Percentiles rank a stretch among this genome's conserved stretches.
Conservation (phyloP, 805 yeast species). For the Saturnispora diversa region DNA sequence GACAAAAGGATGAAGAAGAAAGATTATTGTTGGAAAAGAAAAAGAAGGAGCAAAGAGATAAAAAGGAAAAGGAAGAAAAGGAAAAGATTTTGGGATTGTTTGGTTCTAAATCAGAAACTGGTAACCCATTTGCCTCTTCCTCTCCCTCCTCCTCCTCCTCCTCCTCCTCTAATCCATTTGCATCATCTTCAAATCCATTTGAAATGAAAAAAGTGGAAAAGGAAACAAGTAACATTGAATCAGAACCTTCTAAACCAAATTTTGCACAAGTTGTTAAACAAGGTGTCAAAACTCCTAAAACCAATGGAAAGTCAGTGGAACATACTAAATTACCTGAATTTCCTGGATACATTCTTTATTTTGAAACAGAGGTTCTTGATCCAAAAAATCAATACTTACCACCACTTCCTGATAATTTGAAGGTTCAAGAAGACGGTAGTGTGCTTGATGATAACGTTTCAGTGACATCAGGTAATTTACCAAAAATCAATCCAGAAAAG, state of each 20-base stretch:
- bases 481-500: slow-evolving; percentile 13
- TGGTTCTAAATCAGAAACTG: slow-evolving; percentile 11
- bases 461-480: slow-evolving; percentile 16
- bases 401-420: slow-evolving; percentile 36
- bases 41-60: slow-evolving; percentile 34
- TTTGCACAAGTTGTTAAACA: slow-evolving; percentile 8
- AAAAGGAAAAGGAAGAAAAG: slow-evolving; percentile 34
- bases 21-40: slow-evolving; percentile 38
- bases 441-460: slow-evolving; percentile 12
- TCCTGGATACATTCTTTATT: slow-evolving; percentile 61
- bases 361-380: slow-evolving; percentile 62
- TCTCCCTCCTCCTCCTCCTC: slow-evolving; percentile 7
- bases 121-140: slow-evolving; percentile 15
- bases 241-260: neutral
- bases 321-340: slow-evolving; percentile 38
- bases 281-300: neutral
- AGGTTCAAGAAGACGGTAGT: slow-evolving; percentile 13
- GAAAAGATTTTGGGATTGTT: slow-evolving; percentile 31
- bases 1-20: slow-evolving; percentile 35
- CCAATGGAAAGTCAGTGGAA: neutral
- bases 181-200: slow-evolving; percentile 21
- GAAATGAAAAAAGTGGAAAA: slow-evolving; percentile 11
- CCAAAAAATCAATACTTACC: slow-evolving; percentile 36
- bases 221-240: slow-evolving; percentile 1
- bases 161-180: slow-evolving; percentile 29